Evolutionary conservation across 2,329 filamentous ascomycete genomes (phyloP), one percentile per base, ranked within the genome.

Genomic region (Aspergillus quadricinctus): DNA sequence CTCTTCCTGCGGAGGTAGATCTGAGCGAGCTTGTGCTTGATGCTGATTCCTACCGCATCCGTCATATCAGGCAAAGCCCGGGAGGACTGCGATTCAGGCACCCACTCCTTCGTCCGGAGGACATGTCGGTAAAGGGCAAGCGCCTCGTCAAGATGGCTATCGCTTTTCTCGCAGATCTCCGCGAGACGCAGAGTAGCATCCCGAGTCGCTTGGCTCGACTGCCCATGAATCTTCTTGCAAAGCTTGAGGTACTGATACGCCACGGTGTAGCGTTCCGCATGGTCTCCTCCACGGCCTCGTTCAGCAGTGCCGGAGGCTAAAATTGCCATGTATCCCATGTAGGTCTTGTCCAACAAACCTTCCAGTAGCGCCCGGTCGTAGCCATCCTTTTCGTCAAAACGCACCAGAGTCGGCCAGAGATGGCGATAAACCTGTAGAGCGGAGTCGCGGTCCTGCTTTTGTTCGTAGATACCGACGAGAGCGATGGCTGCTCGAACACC

Each of bases 1-100:
- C 69, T 70, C 10, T 73, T 72, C 5, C 72, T 73, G 9, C 74
- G 75, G 40, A 78, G 63, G 52, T 81, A 81, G 19, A 82, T 62
- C 64, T 75, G 77, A 1, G 80, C 78, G 25, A 82, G 69, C 8
- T 78, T 76, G 60, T 77, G 80, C 66, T 80, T 82, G 61, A 81
- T 75, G 0, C 73, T 78, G 21, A 73, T 72, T 11, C 79, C 62
- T 1, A 75, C 74, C 0, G 71, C 73, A 54, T 75, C 52, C 1
- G 63, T 66, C 69, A 72, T 72, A 25, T 72, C 69, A 5, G 69
- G 64, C 11, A 72, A 60, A 10, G 59, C 52, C 51, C 63, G 69
- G 1, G 67, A 65, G 0, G 64, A 63, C 49, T 72, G 64, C 3
- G 64, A 57, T 1, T 72, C 68, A 48, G 74, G 58, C 4, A 72